Evolutionary conservation across 495 filamentous ascomycete species (phyloP).

Genomic region (Usnea hakonensis): DNA sequence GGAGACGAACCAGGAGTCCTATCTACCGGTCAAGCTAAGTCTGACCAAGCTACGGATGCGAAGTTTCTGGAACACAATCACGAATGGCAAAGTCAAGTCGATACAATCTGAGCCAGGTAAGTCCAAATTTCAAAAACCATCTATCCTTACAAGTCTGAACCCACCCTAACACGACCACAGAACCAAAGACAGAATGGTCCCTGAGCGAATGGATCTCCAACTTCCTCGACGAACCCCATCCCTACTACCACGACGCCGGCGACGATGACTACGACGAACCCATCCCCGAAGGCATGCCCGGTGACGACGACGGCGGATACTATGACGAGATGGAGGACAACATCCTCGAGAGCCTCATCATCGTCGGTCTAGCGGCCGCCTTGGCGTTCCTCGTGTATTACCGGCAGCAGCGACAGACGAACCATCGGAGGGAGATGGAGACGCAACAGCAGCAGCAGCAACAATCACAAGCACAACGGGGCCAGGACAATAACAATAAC

Average conservation of each 20-base stretch:
- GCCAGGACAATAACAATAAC: constrained; percentile 18
- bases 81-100: constrained; percentile 77
- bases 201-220: constrained; percentile 75
- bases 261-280: constrained; percentile 46
- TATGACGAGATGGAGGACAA: constrained; percentile 69
- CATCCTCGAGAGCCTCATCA: constrained; percentile 75
- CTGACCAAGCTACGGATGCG: constrained; percentile 76
- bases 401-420: constrained; percentile 65
- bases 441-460: constrained; percentile 31
- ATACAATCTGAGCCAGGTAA: constrained; percentile 84
- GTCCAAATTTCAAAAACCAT: constrained; percentile 14
- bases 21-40: constrained; percentile 85
- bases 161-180: constrained; percentile 32
- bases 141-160: background rate
- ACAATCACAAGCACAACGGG: constrained; percentile 21
- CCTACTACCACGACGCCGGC: constrained; percentile 50
- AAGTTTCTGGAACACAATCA: constrained; percentile 90
- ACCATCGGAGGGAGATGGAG: constrained; percentile 36
- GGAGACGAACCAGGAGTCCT: constrained; percentile 85
- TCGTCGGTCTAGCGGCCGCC: constrained; percentile 65
- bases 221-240: constrained; percentile 51
- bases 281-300: constrained; percentile 40
- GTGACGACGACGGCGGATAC: constrained; percentile 53
- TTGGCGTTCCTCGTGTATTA: constrained; percentile 76
- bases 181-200: constrained; percentile 61